Base-by-base conservation (phyloP, 2,329 filamentous ascomycete species). In the Talaromyces verruculosus region DNA sequence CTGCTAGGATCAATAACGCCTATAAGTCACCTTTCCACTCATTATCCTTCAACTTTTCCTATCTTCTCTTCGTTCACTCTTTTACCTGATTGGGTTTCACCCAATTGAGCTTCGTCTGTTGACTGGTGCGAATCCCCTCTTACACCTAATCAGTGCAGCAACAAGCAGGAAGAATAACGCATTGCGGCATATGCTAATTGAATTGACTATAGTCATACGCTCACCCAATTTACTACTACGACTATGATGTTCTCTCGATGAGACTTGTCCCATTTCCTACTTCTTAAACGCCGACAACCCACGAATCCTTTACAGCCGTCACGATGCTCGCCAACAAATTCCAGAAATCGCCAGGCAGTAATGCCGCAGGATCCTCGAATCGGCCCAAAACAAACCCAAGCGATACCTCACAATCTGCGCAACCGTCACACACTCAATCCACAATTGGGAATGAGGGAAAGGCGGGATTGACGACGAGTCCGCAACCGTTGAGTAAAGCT, bases 401-500 rank as follows among this genome's bases (percentile, higher is more conserved):
- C 22, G 35, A 59, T 39, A 19, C 19, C 15, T 19, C 19, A 41
- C 17, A 22, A 22, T 30, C 55, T 1, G 30, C 25, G 15, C 30
- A 51, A 11, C 30, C 63, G 37, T 33, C 25, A 10, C 57, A 41
- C 22, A 63, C 33, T 41, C 47, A 49, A 63, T 45, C 33, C 15
- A 11, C 41, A 13, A 33, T 17, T n/a, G 37, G 22, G 15, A 43
- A n/a, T 41, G 63, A 41, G 33, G 47, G 13, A 10, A 39, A 60
- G 15, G 22, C 39, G 47, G 51, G 47, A 33, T 33, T 15, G 28
- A 35, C 47, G 13, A 30, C 51, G 17, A 35, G 15, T 33, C 41
- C 65, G 45, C 69, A 66, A 41, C 75, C 74, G 68, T 67, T 70
- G 39, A 73, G 76, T 41, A 73, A 76, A 64, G 74, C 74, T 65